Percentiles rank a stretch among this genome's conserved stretches.
Conservation (phyloP, 306 rosid genomes). For the Glycine soja region DNA sequence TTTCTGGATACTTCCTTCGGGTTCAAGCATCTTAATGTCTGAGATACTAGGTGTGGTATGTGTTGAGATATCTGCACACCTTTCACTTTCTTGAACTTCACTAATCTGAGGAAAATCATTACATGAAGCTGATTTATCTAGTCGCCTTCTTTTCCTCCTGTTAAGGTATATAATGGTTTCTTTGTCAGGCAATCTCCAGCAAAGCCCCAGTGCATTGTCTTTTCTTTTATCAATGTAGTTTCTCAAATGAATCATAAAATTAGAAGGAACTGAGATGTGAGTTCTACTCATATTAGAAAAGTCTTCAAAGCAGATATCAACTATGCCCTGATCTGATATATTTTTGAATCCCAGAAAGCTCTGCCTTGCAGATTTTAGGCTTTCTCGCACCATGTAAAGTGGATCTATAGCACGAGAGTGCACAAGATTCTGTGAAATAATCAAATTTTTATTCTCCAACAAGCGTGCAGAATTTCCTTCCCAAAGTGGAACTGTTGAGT, state of each 20-base stretch:
- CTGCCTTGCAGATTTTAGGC: conserved; percentile 21
- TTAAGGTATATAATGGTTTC: conserved; percentile 19
- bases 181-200: conserved; percentile 23
- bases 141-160: conserved; percentile 51
- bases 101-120: conserved; percentile 5
- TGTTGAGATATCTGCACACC: background rate
- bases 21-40: conserved; percentile 39
- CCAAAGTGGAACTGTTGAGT: conserved; percentile 20
- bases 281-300: conserved; percentile 19
- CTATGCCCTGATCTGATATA: conserved; percentile 16
- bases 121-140: conserved; percentile 32
- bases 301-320: conserved; percentile 19
- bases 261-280: conserved; percentile 15
- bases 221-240: conserved; percentile 13
- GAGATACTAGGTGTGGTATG: conserved; percentile 31
- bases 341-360: conserved; percentile 28
- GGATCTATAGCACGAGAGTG: conserved; percentile 39
- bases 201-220: conserved; percentile 2
- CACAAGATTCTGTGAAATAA: conserved; percentile 29
- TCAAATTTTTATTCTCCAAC: conserved; percentile 29
- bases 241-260: conserved; percentile 15
- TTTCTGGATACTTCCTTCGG: conserved; percentile 42
- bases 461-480: conserved; percentile 10
- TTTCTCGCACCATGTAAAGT: conserved; percentile 16
- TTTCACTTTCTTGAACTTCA: conserved; percentile 40